Conservation (phyloP, 2,329 filamentous ascomycete species). For the Pseudogymnoascus sp. region DNA sequence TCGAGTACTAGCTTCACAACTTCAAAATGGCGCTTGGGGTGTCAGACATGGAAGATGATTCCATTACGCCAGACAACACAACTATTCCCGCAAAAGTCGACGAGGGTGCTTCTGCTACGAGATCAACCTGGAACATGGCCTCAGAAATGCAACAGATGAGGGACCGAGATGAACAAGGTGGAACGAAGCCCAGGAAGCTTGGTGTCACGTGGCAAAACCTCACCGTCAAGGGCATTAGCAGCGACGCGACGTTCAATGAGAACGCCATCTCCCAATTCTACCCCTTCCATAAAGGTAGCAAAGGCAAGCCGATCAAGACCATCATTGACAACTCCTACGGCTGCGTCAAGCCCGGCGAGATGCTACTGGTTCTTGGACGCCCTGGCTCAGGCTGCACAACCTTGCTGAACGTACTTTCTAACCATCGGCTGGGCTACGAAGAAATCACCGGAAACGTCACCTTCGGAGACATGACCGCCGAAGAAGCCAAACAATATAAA, state of each 20-base stretch:
- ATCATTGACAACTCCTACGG: slow-evolving; percentile 60
- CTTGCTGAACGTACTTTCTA: slow-evolving; percentile 61
- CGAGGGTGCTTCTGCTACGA: neutral
- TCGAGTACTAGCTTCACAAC: neutral
- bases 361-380: slow-evolving; percentile 62
- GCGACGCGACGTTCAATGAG: slow-evolving; percentile 59
- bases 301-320: slow-evolving; percentile 54
- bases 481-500: slow-evolving; percentile 40
- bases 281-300: slow-evolving; percentile 41
- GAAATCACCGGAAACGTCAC: slow-evolving; percentile 51
- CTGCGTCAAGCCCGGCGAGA: slow-evolving; percentile 65
- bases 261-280: slow-evolving; percentile 55
- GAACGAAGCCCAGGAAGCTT: slow-evolving; percentile 56
- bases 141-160: neutral
- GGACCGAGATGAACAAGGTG: neutral
- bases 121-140: slow-evolving; percentile 4
- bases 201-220: slow-evolving; percentile 73
- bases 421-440: slow-evolving; percentile 39
- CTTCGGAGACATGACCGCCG: slow-evolving; percentile 41
- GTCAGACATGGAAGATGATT: neutral
- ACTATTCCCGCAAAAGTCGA: neutral
- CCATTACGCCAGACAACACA: neutral
- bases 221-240: slow-evolving; percentile 59
- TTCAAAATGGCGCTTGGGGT: neutral
- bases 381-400: slow-evolving; percentile 66